A percentile compares a stretch with the other conserved stretches of the same genome.
Evolutionary conservation across 495 filamentous ascomycete species (phyloP).

Genomic region (Trichocladium uniseriatum): DNA sequence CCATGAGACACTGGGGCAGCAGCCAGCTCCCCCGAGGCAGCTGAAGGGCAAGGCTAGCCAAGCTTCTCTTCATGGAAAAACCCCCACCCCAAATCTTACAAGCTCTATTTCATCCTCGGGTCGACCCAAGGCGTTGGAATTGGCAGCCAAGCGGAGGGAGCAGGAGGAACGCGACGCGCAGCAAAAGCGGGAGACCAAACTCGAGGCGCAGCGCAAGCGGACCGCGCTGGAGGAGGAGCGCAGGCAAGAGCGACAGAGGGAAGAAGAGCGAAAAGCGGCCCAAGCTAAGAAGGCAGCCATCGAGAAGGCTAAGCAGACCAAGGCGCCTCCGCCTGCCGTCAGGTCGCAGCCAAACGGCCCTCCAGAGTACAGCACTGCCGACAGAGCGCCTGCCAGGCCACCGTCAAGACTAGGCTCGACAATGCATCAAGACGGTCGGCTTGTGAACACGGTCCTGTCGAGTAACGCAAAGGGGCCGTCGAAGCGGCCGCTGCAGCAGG

Average conservation of each 20-base stretch:
- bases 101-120: constrained; percentile 52
- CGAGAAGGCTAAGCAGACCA: constrained; percentile 50
- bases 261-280: constrained; percentile 38
- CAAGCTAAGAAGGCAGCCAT: constrained; percentile 61
- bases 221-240: constrained; percentile 52
- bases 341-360: constrained; percentile 41
- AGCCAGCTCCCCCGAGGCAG: constrained; percentile 25
- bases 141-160: constrained; percentile 67
- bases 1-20: constrained; percentile 50
- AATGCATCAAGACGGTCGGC: constrained; percentile 36
- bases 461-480: constrained; percentile 34
- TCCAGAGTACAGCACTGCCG: constrained; percentile 31
- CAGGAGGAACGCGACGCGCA: constrained; percentile 66
- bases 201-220: constrained; percentile 67
- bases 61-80: constrained; percentile 53
- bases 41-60: constrained; percentile 58
- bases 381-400: constrained; percentile 27
- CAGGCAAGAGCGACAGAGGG: constrained; percentile 40
- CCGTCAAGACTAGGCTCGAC: constrained; percentile 35
- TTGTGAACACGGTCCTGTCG: constrained; percentile 35
- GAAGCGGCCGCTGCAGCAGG: constrained; percentile 44
- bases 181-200: constrained; percentile 69
- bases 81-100: constrained; percentile 59
- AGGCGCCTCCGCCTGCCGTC: constrained; percentile 43
- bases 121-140: constrained; percentile 52